Evolutionary conservation across 768 basidiomycete genomes (phyloP).

Genomic region (Hericium rajendrae): DNA sequence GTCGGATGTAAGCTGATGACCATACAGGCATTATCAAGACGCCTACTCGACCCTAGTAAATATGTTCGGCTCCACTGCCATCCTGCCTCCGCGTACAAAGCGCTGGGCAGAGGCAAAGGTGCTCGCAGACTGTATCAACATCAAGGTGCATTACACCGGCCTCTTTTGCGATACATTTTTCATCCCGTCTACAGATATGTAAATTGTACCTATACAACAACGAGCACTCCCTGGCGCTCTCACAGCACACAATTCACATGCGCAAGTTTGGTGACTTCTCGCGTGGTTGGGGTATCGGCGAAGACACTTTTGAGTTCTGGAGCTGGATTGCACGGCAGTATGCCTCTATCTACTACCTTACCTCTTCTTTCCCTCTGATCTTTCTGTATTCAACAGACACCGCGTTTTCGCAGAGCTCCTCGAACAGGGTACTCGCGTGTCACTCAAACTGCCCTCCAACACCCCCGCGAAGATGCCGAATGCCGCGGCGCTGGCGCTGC

Average conservation of each 20-base stretch:
- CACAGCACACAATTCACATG: slow-evolving; percentile 79
- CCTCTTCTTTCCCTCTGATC: not conserved
- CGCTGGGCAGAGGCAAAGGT: slow-evolving; percentile 99
- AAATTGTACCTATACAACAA: slow-evolving; percentile 89
- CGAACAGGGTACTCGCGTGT: slow-evolving; percentile 65
- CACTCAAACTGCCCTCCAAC: slow-evolving; percentile 52
- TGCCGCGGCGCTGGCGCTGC: slow-evolving; percentile 16
- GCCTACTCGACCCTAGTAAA: slow-evolving; percentile 75
- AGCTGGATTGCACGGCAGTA: slow-evolving; percentile 92
- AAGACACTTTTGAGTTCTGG: slow-evolving; percentile 96
- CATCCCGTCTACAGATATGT: slow-evolving; percentile 46
- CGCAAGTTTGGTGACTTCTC: slow-evolving; percentile 81
- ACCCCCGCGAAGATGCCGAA: slow-evolving; percentile 26
- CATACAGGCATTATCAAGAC: slow-evolving; percentile 84
- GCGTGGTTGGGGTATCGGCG: slow-evolving; percentile 90
- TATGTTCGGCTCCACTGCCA: slow-evolving; percentile 84
- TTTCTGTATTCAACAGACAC: slow-evolving; percentile 56
- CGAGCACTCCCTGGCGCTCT: slow-evolving; percentile 71
- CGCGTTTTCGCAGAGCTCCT: slow-evolving; percentile 86
- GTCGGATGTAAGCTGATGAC: not conserved
- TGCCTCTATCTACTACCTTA: slow-evolving; percentile 15
- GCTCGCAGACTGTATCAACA: slow-evolving; percentile 83
- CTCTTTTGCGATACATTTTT: not conserved
- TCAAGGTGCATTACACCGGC: slow-evolving; percentile 50
- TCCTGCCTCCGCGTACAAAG: slow-evolving; percentile 87